A percentile compares a stretch with the other conserved stretches of the same genome.
These are phyloP conservation scores for Penicillium coffeae DNA, from an alignment of 495 filamentous ascomycete species.

Conservation along the genomic window DNA sequence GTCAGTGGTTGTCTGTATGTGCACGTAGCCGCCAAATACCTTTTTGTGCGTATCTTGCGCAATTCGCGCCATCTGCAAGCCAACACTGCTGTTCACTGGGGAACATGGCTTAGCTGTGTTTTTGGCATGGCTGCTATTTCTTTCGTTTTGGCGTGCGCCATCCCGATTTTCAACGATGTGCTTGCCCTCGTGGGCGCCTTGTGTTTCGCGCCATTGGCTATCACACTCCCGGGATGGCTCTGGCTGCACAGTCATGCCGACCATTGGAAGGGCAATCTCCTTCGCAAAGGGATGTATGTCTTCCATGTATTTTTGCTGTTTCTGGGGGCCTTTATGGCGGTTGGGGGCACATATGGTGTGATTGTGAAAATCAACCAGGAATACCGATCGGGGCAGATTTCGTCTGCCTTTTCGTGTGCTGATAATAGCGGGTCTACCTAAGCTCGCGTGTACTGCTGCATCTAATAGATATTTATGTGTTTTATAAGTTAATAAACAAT, in stretches of 20 bases:
- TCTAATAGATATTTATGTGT: not conserved
- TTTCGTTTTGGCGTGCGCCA: slow-evolving; percentile 63
- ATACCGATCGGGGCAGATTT: slow-evolving; percentile 33
- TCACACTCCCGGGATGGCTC: slow-evolving; percentile 41
- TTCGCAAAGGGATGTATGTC: slow-evolving; percentile 13
- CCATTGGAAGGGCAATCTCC: slow-evolving; percentile 26
- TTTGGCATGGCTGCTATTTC: slow-evolving; percentile 53
- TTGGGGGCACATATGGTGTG: slow-evolving; percentile 40
- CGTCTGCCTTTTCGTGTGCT: slow-evolving; percentile 38
- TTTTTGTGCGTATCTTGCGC: slow-evolving; percentile 58
- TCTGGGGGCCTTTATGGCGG: slow-evolving; percentile 35
- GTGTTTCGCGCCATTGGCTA: slow-evolving; percentile 38
- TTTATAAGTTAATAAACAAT: not conserved
- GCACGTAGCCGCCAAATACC: slow-evolving; percentile 56
- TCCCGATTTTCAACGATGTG: slow-evolving; percentile 67
- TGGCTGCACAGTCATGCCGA: slow-evolving; percentile 43
- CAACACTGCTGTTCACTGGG: slow-evolving; percentile 42
- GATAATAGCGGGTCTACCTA: slow-evolving; percentile 32
- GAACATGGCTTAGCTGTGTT: slow-evolving; percentile 56
- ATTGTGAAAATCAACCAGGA: slow-evolving; percentile 36
- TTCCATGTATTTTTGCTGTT: slow-evolving; percentile 29
- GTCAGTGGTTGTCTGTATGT: slow-evolving; percentile 60
- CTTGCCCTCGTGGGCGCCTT: slow-evolving; percentile 43
- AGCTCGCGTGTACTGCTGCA: no score
- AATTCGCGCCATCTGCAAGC: slow-evolving; percentile 54